Evolutionary conservation across 257 asterid genomes (phyloP), one percentile per base, ranked within the genome.

Genomic region (Salvia miltiorrhiza): DNA sequence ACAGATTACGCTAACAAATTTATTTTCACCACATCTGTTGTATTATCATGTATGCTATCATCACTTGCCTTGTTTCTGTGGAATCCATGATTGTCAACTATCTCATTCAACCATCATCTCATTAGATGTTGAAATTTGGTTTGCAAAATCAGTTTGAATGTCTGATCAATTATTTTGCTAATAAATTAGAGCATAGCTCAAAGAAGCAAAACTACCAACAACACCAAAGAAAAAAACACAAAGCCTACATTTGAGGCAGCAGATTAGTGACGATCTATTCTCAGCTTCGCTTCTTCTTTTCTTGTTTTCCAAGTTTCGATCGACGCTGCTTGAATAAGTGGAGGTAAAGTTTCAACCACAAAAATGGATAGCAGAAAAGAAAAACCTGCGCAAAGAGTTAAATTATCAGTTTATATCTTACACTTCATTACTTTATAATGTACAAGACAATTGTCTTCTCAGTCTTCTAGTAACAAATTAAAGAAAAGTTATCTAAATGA

Each of bases 261-360:
- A 50, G 70, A 77, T 30, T 30, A 16, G 49, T 24, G 67, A 66
- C 26, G 69, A 64, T 57, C 72, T 37, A 49, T 23, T 40, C 41
- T 79, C 81, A 83, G 76, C 55, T 81, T 58, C 50, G 57, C 84
- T 87, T 90, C 86, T 81, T 88, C 80, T 82, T 82, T 11, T 55
- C 81, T 56, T 78, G 83, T 77, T 87, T 90, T 26, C 96, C 84
- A 56, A 90, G 84, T 75, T 93, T 93, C 7, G 92, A 87, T 5
- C 87, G 70, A 0, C 99, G 90, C 77, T 88, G 99, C 86, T 85
- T 87, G 82, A 90, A 90, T 66, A 93, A 69, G 75, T 93, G 97
- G 65, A 88, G 88, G 85, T 90, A 93, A 39, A 93, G 94, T 74
- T 93, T 88, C 84, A 90, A 79, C 99, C 99, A 93, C 59, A 88